Evolutionary conservation across 768 basidiomycete genomes (phyloP).

Genomic region (Megacollybia marginata): DNA sequence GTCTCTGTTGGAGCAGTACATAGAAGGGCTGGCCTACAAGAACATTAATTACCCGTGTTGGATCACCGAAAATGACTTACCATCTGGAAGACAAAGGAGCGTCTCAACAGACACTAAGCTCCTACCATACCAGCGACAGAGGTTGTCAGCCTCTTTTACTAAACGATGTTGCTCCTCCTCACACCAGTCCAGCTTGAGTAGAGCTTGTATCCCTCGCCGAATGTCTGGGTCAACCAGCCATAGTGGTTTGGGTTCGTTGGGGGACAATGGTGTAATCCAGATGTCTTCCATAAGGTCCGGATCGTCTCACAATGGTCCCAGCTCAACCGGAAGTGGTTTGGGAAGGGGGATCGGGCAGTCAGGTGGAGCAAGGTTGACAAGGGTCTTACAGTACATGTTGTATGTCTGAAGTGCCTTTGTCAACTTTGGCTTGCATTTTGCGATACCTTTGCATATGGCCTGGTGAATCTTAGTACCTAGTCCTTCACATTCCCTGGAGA

Average conservation of each 20-base stretch:
- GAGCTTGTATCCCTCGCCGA: conserved; percentile 2
- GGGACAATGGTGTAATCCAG: not conserved
- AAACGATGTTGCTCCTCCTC: conserved; percentile 3
- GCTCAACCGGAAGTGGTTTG: not conserved
- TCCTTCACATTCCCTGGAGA: not conserved
- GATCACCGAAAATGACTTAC: not conserved
- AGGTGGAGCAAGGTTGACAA: not conserved
- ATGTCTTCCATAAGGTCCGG: not conserved
- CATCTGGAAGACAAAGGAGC: not conserved
- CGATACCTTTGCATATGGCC: not conserved
- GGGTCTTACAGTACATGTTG: not conserved
- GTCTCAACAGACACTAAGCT: not conserved
- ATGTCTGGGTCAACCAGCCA: conserved; percentile 3
- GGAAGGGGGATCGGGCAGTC: not conserved
- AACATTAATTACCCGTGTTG: no score
- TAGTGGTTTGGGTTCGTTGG: not conserved
- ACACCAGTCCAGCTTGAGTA: conserved; percentile 7
- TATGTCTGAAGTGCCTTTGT: not conserved
- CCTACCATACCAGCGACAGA: conserved; percentile 1
- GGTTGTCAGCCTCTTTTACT: conserved; percentile 4
- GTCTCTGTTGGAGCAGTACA: no score
- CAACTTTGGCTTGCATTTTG: not conserved
- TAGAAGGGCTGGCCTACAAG: no score
- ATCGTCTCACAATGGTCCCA: not conserved
- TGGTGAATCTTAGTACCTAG: not conserved